A percentile compares a stretch with the other conserved stretches of the same genome.
Evolutionary conservation across 495 filamentous ascomycete species (phyloP).

Genomic region (Elasticomyces elasticus): DNA sequence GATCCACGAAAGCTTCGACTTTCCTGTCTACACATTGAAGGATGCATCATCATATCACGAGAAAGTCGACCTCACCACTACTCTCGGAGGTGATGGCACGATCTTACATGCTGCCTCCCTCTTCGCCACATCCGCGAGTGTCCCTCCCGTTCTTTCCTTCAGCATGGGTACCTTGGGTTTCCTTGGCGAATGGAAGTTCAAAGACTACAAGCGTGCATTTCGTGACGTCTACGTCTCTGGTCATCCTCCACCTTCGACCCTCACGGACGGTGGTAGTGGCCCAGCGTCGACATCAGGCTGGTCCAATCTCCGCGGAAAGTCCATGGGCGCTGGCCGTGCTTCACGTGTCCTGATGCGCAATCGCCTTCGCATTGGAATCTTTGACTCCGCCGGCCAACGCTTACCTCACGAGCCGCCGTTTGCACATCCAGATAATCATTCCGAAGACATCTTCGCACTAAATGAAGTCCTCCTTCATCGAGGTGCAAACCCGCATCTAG

Average conservation of each 20-base stretch:
- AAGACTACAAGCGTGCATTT: conserved; percentile 81
- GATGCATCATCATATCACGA: conserved; percentile 31
- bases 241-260: conserved; percentile 25
- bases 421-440: conserved; percentile 6
- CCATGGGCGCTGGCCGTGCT: conserved; percentile 62
- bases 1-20: conserved; percentile 62
- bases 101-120: conserved; percentile 85
- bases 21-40: conserved; percentile 55
- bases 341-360: conserved; percentile 78
- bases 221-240: conserved; percentile 91
- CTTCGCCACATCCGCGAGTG: conserved; percentile 68
- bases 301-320: conserved; percentile 66
- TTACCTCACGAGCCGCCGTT: conserved; percentile 22
- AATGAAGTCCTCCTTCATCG: conserved; percentile 94
- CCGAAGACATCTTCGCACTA: conserved; percentile 66
- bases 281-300: conserved; percentile 35
- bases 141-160: conserved; percentile 89
- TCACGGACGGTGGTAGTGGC: conserved; percentile 3
- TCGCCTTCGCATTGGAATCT: conserved; percentile 73
- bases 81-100: conserved; percentile 90
- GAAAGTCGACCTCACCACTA: conserved; percentile 82
- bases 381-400: conserved; percentile 37
- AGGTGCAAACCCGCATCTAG: conserved; percentile 77
- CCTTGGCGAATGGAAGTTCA: conserved; percentile 91
- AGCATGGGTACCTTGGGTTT: conserved; percentile 96